phyloP scores from a whole-genome alignment of 192 early-diverging fungal genomes.

The Coemansia sp. region DNA sequence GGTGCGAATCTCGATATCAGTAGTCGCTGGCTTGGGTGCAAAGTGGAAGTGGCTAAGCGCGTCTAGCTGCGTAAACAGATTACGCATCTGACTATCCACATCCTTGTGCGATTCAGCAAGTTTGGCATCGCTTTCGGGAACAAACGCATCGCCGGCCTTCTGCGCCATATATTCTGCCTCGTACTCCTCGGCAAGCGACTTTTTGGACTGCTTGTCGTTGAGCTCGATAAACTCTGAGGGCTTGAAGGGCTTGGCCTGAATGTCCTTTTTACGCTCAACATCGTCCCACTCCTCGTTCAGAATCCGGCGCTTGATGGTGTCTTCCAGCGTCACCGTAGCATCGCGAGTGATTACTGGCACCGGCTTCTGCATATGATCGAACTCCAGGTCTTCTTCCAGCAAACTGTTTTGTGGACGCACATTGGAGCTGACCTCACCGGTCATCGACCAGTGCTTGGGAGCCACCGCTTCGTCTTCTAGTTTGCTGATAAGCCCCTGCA shows the following conservation, averaged over 20 bases:
- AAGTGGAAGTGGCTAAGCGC: constrained; percentile 94
- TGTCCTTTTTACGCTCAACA: constrained; percentile 85
- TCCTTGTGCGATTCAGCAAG: constrained; percentile 82
- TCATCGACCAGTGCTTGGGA: constrained; percentile 84
- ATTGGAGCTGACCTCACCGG: constrained; percentile 78
- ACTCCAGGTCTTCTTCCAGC: constrained; percentile 89
- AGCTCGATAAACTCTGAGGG: constrained; percentile 77
- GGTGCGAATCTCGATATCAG: constrained; percentile 74
- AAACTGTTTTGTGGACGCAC: constrained; percentile 90
- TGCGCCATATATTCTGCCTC: constrained; percentile 82
- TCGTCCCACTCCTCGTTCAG: constrained; percentile 87
- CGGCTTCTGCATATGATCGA: constrained; percentile 87
- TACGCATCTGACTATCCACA: constrained; percentile 72
- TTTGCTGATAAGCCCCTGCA: constrained; percentile 69
- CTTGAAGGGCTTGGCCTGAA: constrained; percentile 64
- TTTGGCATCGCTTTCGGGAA: constrained; percentile 63
- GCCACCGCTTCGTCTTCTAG: constrained; percentile 86
- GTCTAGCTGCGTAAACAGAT: constrained; percentile 82
- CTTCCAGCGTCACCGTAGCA: constrained; percentile 80
- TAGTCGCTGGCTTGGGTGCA: constrained; percentile 74
- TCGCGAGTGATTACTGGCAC: constrained; percentile 95
- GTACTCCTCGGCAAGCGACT: constrained; percentile 88
- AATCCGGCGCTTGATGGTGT: constrained; percentile 91
- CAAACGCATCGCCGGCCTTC: constrained; percentile 51
- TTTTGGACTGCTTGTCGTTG: constrained; percentile 79